Conservation (phyloP, 495 filamentous ascomycete genomes). For the Trichocladium uniseriatum region DNA sequence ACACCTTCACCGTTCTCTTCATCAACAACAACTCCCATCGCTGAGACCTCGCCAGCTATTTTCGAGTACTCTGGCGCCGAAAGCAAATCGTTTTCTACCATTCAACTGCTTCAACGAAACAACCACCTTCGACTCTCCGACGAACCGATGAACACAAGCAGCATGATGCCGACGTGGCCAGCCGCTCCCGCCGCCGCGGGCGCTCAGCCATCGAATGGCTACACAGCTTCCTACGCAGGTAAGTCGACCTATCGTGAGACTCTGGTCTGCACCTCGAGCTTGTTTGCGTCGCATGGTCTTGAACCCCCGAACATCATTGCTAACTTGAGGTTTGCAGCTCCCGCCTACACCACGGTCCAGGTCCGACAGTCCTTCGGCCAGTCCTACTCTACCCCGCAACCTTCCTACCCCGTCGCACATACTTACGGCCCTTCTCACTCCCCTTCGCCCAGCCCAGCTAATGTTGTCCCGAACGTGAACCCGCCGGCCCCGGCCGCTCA, state of each 20-base stretch:
- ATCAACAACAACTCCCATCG: background rate
- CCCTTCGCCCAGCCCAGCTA: slow-evolving; percentile 19
- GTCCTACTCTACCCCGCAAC: slow-evolving; percentile 25
- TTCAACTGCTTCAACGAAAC: background rate
- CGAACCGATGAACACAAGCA: slow-evolving; percentile 6
- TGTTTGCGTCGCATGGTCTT: background rate
- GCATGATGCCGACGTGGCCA: slow-evolving; percentile 27
- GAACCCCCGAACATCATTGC: slow-evolving; percentile 13
- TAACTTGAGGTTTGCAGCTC: slow-evolving; percentile 19
- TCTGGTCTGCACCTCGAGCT: background rate
- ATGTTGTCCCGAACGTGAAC: slow-evolving; percentile 15
- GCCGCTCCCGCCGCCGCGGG: slow-evolving; percentile 24
- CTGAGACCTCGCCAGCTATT: background rate
- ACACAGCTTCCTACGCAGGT: slow-evolving; percentile 25
- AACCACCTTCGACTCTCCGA: background rate
- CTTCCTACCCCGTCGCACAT: slow-evolving; percentile 20
- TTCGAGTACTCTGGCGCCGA: background rate
- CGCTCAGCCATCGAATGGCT: slow-evolving; percentile 25
- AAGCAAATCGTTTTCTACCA: background rate
- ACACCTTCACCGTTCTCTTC: slow-evolving; percentile 1
- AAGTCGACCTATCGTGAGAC: background rate
- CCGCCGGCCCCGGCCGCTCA: slow-evolving; percentile 10
- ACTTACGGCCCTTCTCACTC: slow-evolving; percentile 18
- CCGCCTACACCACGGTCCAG: slow-evolving; percentile 45
- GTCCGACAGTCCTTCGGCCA: slow-evolving; percentile 39